These are phyloP conservation scores for Kazachstania bromeliacearum DNA, from an alignment of 805 yeast species.

Conservation along the genomic window DNA sequence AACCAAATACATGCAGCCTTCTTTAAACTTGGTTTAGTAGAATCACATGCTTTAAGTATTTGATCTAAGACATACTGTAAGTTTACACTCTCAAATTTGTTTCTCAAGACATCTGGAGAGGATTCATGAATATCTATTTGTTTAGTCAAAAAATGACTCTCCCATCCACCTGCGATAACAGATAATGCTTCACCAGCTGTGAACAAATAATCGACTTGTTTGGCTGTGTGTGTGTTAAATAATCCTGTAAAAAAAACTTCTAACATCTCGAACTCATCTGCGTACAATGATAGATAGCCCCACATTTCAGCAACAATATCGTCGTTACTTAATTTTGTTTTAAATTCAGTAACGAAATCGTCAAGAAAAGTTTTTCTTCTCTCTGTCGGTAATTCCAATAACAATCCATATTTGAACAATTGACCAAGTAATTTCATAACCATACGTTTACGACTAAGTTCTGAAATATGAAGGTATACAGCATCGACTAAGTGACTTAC, in stretches of 20 bases:
- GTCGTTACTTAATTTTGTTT: constrained; percentile 41
- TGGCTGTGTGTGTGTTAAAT: constrained; percentile 51
- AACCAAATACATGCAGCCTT: constrained; percentile 81
- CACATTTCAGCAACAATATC: constrained; percentile 51
- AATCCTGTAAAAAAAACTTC: constrained; percentile 37
- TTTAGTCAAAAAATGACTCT: constrained; percentile 44
- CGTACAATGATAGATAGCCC: constrained; percentile 43
- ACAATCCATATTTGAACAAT: constrained; percentile 33
- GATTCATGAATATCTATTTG: constrained; percentile 45
- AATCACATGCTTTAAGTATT: constrained; percentile 44
- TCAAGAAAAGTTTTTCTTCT: constrained; percentile 16
- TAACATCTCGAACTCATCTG: constrained; percentile 21
- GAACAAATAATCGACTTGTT: constrained; percentile 67
- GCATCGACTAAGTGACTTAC: background rate
- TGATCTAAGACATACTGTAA: constrained; percentile 33
- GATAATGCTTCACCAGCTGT: constrained; percentile 79
- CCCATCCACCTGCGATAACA: constrained; percentile 67
- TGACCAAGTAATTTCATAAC: constrained; percentile 21
- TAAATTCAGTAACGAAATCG: constrained; percentile 24
- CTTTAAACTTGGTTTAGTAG: constrained; percentile 65
- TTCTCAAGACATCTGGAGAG: constrained; percentile 8
- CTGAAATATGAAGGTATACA: background rate
- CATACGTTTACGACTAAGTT: constrained; percentile 3
- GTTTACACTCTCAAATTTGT: constrained; percentile 10
- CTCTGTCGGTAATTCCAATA: constrained; percentile 13